Evolutionary conservation across 352 stramenopile genomes (phyloP), one percentile per base, ranked within the genome.

Genomic region (Pseudoperonospora humuli): DNA sequence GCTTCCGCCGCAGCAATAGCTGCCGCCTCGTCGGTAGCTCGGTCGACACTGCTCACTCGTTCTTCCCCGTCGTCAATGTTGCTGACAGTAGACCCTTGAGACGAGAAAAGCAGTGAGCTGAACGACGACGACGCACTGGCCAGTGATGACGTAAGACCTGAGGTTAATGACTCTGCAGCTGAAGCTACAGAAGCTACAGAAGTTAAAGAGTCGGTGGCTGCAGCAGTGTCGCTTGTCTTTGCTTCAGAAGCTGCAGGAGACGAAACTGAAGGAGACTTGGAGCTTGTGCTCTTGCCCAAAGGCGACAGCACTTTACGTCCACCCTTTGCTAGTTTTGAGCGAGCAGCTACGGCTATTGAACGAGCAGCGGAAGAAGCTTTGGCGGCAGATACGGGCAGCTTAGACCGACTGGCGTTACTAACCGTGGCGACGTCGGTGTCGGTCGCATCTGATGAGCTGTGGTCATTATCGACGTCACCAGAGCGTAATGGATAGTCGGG

Each of bases 251-350:
- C 35, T 9, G 33, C 15, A 26, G 47, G 29, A 43, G 46, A 49
- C 14, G 33, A 13, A 10, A 15, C 25, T 3, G 11, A 24, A n/a
- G 38, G 9, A 20, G 27, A 20, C 28, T 24, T 51, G 11, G 28
- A 24, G 34, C 21, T 39, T 10, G 21, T 13, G 23, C 20, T 51
- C n/a, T 57, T 60, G 7, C 18, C 32, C 6, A 80, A 28, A 15
- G 75, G 75, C 6, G 71, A 78, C 28, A 87, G 50, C 43, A 82
- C 59, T 41, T 67, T 70, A 19, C 71, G 67, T 5, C 71, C 65
- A 24, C 70, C 58, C 26, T 81, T 65, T 5, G 70, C 56, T 20
- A 87, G 39, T 19, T 79, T 84, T 10, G 70, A 84, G 14, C 56
- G 60, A 15, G 70, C 64, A 1, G 55, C 43, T 2, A 63, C 57